A percentile compares a stretch with the other conserved stretches of the same genome.
These are phyloP conservation scores for Polyplosphaeria fusca DNA, from an alignment of 495 filamentous ascomycete genomes.

Conservation along the genomic window DNA sequence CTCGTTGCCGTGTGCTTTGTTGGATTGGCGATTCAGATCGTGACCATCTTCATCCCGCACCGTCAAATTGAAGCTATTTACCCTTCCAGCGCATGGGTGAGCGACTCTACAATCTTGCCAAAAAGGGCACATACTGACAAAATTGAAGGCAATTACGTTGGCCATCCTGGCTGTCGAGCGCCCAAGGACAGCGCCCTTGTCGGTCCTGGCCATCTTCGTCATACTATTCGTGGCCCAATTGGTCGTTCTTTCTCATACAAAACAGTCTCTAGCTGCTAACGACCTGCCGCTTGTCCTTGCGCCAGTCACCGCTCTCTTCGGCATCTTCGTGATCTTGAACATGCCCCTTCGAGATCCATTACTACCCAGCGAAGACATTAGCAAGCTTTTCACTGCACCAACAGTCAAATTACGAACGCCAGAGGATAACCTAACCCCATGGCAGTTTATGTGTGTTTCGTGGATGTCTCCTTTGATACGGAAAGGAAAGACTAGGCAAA, in stretches of 20 bases:
- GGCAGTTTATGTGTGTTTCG: slow-evolving; percentile 79
- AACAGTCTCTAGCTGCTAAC: slow-evolving; percentile 31
- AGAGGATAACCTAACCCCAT: slow-evolving; percentile 74
- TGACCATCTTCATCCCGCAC: slow-evolving; percentile 42
- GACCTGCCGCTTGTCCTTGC: slow-evolving; percentile 45
- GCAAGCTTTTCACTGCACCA: slow-evolving; percentile 54
- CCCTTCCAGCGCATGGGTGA: slow-evolving; percentile 51
- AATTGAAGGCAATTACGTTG: slow-evolving; percentile 43
- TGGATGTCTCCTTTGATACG: slow-evolving; percentile 76
- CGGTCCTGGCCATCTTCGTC: slow-evolving; percentile 41
- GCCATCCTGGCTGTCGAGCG: slow-evolving; percentile 49
- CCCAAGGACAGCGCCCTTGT: slow-evolving; percentile 47
- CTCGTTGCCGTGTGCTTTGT: slow-evolving; percentile 46
- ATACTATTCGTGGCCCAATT: slow-evolving; percentile 40
- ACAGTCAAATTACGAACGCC: slow-evolving; percentile 64
- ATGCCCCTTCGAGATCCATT: slow-evolving; percentile 70
- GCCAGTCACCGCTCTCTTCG: slow-evolving; percentile 41
- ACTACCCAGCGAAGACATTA: slow-evolving; percentile 59
- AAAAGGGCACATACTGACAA: background rate
- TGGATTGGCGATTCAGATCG: slow-evolving; percentile 45
- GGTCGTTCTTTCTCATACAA: slow-evolving; percentile 40
- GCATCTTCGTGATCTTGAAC: slow-evolving; percentile 54
- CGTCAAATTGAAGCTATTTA: slow-evolving; percentile 34
- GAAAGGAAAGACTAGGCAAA: slow-evolving; percentile 56
- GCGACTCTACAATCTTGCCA: slow-evolving; percentile 16